These are phyloP conservation scores for Rhinocladiella mackenziei DNA, from an alignment of 2,329 filamentous ascomycete genomes.

Conservation along the genomic window DNA sequence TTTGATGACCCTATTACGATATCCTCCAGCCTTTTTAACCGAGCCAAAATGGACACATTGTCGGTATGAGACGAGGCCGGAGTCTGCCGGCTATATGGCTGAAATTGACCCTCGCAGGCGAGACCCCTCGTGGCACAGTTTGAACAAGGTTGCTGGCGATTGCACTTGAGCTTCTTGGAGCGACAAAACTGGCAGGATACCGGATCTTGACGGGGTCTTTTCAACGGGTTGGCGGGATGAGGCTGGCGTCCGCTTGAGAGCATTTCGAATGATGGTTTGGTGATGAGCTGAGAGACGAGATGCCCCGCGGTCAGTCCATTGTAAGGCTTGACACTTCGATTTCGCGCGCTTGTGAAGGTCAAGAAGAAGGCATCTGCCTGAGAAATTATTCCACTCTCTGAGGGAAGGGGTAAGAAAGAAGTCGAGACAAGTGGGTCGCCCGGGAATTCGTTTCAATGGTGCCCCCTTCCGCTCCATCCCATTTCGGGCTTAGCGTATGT, in stretches of 20 bases:
- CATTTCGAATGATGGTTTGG: too few relatives aligned
- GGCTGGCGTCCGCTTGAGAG: background rate
- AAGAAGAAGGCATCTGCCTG: too few relatives aligned
- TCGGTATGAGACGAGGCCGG: slow-evolving; percentile 1
- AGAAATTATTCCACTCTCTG: too few relatives aligned
- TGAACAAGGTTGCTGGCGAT: slow-evolving; percentile 50
- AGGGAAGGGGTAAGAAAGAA: too few relatives aligned
- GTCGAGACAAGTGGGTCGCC: too few relatives aligned
- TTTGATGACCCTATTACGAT: slow-evolving; percentile 18
- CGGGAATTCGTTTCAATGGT: too few relatives aligned
- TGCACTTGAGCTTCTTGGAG: slow-evolving; percentile 51
- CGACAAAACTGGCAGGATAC: slow-evolving; percentile 41
- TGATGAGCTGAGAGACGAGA: too few relatives aligned
- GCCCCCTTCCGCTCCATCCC: too few relatives aligned
- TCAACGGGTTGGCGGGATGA: slow-evolving; percentile 14
- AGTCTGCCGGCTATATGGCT: background rate
- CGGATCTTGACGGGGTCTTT: slow-evolving; percentile 35
- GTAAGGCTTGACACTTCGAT: too few relatives aligned
- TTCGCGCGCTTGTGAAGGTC: too few relatives aligned
- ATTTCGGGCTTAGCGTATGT: too few relatives aligned
- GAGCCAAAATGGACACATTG: slow-evolving; percentile 21
- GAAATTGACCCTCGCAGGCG: slow-evolving; percentile 27
- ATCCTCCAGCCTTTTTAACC: slow-evolving; percentile 26
- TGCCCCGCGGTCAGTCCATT: too few relatives aligned
- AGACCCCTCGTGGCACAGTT: slow-evolving; percentile 41